These are phyloP conservation scores for Termitomyces bulborhizus DNA, from an alignment of 768 basidiomycete species.

Conservation along the genomic window DNA sequence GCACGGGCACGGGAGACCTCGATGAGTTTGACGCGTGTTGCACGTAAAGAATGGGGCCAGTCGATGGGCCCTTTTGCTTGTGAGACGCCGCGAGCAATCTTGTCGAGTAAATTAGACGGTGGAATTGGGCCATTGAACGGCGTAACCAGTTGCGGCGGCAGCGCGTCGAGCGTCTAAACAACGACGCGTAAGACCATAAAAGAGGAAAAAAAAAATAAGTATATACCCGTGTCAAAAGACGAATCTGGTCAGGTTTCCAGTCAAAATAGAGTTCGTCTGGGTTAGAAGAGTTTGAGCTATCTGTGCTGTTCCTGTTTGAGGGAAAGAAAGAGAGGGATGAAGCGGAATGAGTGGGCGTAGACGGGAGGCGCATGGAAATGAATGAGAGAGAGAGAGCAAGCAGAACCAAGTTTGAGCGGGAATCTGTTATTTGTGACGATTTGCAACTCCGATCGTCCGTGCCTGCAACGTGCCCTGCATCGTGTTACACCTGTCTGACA, in stretches of 20 bases:
- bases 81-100: constrained; percentile 72
- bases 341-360: constrained; percentile 43
- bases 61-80: constrained; percentile 70
- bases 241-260: constrained; percentile 71
- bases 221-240: constrained; percentile 61
- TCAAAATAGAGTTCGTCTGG: constrained; percentile 60
- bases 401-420: neutral
- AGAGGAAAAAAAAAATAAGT: constrained; percentile 8
- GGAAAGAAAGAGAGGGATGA: constrained; percentile 47
- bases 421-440: constrained; percentile 12
- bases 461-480: constrained; percentile 29
- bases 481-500: too few species aligned
- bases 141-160: constrained; percentile 79
- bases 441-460: constrained; percentile 16
- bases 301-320: constrained; percentile 63
- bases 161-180: constrained; percentile 69
- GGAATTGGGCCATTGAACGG: constrained; percentile 83
- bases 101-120: constrained; percentile 81
- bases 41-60: constrained; percentile 80
- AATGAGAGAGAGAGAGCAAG: constrained; percentile 17
- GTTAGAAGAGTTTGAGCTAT: constrained; percentile 83
- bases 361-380: constrained; percentile 45
- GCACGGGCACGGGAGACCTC: constrained; percentile 68
- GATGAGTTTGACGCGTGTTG: constrained; percentile 77
- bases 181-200: constrained; percentile 5